These are phyloP conservation scores for Ceratobasidium sp. DNA, from an alignment of 1,284 basidiomycete genomes.

Conservation along the genomic window DNA sequence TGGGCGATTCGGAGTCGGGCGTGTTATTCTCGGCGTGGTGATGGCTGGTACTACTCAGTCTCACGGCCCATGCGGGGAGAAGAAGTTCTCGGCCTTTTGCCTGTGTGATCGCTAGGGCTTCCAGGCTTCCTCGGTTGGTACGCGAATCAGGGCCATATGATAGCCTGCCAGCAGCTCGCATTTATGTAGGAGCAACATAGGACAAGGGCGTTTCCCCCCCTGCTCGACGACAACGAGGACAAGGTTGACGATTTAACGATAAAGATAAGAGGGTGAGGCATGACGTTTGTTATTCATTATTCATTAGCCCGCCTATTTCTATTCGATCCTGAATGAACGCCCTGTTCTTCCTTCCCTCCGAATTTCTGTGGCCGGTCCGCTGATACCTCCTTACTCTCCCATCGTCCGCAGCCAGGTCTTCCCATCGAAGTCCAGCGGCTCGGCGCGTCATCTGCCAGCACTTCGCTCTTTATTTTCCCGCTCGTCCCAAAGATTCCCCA, in stretches of 20 bases:
- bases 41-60: slow-evolving; percentile 17
- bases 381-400: not conserved
- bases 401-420: slow-evolving; percentile 32
- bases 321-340: slow-evolving; percentile 19
- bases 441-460: slow-evolving; percentile 24
- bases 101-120: slow-evolving; percentile 33
- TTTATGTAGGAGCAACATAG: not conserved
- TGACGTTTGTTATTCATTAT: slow-evolving; percentile 9
- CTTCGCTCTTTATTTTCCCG: slow-evolving; percentile 25
- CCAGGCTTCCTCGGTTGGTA: slow-evolving; percentile 42
- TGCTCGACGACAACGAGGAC: not conserved
- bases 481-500: slow-evolving; percentile 40
- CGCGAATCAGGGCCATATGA: slow-evolving; percentile 19
- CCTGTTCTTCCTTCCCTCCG: slow-evolving; percentile 24
- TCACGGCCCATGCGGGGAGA: slow-evolving; percentile 19
- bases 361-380: slow-evolving; percentile 21
- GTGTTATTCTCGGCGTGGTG: no score
- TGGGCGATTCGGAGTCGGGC: no score
- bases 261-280: not conserved
- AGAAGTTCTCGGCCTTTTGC: slow-evolving; percentile 16
- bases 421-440: not conserved
- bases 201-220: slow-evolving; percentile 9
- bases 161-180: not conserved
- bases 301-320: not conserved
- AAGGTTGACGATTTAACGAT: not conserved